Evolutionary conservation across 108 stramenopile genomes (phyloP).

Genomic region (Nannochloropsis salina): DNA sequence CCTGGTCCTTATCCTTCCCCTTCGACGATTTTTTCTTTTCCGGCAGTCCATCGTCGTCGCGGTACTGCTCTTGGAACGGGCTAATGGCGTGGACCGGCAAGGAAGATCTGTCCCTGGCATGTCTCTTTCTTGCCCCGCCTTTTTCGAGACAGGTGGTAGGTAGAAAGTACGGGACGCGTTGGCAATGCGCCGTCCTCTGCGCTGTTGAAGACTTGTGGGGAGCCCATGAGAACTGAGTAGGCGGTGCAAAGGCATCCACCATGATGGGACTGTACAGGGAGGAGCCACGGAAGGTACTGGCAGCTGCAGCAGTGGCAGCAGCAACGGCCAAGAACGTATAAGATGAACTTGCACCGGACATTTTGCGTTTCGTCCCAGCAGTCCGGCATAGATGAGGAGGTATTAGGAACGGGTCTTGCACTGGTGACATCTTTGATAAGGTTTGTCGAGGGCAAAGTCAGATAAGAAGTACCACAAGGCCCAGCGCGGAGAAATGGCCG

Average conservation of each 20-base stretch:
- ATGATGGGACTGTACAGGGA: background rate
- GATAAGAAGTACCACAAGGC: too few species aligned
- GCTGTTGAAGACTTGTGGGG: background rate
- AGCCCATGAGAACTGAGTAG: background rate
- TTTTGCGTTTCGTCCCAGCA: background rate
- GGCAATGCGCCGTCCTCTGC: background rate
- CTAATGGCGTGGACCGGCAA: background rate
- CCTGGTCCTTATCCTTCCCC: background rate
- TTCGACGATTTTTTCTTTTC: background rate
- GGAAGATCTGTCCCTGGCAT: background rate
- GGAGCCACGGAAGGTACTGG: conserved; percentile 1
- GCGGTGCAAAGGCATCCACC: background rate
- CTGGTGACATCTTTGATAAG: too few species aligned
- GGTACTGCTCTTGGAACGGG: background rate
- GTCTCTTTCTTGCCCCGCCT: background rate
- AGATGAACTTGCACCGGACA: background rate
- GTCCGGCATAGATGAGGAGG: too few species aligned
- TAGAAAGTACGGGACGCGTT: background rate
- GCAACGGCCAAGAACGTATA: background rate
- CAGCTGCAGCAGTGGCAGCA: background rate
- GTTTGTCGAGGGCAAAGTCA: too few species aligned
- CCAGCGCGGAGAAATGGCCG: too few species aligned
- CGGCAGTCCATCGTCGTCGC: conserved; percentile 21
- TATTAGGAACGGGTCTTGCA: too few species aligned
- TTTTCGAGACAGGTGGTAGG: background rate